These are phyloP conservation scores for Alisma plantagoaquatica DNA, from an alignment of 106 monocot species.

Conservation along the genomic window DNA sequence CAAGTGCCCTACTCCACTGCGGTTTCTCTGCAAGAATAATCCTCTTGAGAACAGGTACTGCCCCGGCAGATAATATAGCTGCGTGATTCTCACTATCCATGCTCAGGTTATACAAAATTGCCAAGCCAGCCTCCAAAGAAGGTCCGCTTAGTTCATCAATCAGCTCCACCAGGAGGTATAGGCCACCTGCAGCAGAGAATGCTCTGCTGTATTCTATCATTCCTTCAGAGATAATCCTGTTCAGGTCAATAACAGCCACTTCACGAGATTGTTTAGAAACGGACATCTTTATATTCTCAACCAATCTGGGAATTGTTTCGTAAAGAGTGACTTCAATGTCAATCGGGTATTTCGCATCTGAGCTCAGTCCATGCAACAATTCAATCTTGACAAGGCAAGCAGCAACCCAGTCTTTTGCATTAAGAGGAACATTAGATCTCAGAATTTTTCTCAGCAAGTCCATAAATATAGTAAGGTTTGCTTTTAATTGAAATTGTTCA, in stretches of 20 bases:
- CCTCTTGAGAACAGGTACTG: constrained; percentile 45
- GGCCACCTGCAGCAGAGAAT: constrained; percentile 48
- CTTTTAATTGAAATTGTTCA: constrained; percentile 18
- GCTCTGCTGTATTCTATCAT: constrained; percentile 36
- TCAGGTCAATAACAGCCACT: constrained; percentile 45
- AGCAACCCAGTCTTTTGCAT: constrained; percentile 59
- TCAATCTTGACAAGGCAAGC: constrained; percentile 68
- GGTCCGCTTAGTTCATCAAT: constrained; percentile 28
- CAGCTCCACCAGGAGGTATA: constrained; percentile 52
- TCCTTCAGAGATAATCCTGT: constrained; percentile 44
- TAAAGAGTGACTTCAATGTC: constrained; percentile 52
- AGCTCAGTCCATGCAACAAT: constrained; percentile 8
- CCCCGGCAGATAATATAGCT: constrained; percentile 64
- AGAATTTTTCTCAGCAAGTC: constrained; percentile 29
- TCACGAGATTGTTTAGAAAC: constrained; percentile 25
- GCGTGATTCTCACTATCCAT: constrained; percentile 82
- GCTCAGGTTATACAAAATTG: constrained; percentile 51
- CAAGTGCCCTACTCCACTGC: constrained; percentile 55
- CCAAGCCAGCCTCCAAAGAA: constrained; percentile 48
- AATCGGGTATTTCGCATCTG: constrained; percentile 10
- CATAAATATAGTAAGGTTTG: constrained; percentile 13
- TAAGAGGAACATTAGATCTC: constrained; percentile 42
- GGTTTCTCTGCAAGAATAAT: constrained; percentile 45
- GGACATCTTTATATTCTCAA: constrained; percentile 45
- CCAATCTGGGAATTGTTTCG: constrained; percentile 63